These are phyloP conservation scores for Oxytropis ochrocephala DNA, from an alignment of 306 rosid genomes.

Conservation along the genomic window DNA sequence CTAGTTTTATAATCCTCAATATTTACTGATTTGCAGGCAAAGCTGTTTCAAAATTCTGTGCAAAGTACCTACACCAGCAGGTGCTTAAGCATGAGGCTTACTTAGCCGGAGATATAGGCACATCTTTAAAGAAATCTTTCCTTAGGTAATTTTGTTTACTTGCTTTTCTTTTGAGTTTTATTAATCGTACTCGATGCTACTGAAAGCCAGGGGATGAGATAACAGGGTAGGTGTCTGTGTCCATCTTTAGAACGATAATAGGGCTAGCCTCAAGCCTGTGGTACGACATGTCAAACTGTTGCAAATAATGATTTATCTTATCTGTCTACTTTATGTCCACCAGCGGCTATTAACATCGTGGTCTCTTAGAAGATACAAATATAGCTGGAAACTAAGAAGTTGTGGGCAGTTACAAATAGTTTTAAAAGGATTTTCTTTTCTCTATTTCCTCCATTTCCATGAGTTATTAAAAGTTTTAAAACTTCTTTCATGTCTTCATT, in stretches of 20 bases:
- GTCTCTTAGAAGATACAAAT: conserved; percentile 9
- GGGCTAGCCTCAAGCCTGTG: conserved; percentile 8
- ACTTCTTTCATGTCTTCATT: background rate
- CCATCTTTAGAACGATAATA: conserved; percentile 6
- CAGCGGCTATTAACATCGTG: background rate
- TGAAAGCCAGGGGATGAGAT: conserved; percentile 15
- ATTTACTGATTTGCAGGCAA: conserved; percentile 56
- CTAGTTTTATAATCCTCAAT: conserved; percentile 11
- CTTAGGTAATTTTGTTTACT: conserved; percentile 58
- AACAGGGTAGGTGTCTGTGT: conserved; percentile 9
- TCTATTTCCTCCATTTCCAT: background rate
- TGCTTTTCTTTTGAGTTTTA: conserved; percentile 2
- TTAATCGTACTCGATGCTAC: conserved; percentile 13
- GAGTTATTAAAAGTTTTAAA: conserved; percentile 8
- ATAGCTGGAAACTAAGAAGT: background rate
- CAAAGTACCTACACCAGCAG: conserved; percentile 83
- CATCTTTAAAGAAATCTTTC: conserved; percentile 61
- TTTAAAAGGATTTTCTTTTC: background rate
- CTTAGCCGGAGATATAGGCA: conserved; percentile 70
- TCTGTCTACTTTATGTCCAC: conserved; percentile 8
- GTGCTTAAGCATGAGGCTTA: conserved; percentile 70
- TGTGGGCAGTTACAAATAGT: background rate
- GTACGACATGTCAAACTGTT: conserved; percentile 9
- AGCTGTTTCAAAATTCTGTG: conserved; percentile 92
- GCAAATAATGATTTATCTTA: conserved; percentile 9